These are phyloP conservation scores for Phyllosticta citrichinensis DNA, from an alignment of 2,329 filamentous ascomycete species.

Conservation along the genomic window DNA sequence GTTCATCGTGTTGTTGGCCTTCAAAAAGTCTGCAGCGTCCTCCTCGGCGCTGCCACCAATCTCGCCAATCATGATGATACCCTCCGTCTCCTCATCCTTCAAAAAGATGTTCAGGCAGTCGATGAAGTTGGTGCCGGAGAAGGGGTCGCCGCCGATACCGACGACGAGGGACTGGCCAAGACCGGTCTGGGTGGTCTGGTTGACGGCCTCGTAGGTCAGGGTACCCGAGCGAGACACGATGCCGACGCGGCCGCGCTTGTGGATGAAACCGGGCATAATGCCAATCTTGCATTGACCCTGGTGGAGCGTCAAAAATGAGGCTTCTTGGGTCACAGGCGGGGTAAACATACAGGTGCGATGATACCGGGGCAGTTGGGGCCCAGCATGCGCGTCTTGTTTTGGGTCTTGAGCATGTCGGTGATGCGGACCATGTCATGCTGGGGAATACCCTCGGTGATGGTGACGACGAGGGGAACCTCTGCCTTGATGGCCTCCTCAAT, in stretches of 20 bases:
- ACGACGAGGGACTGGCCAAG: conserved; percentile 97
- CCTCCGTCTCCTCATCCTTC: conserved; percentile 90
- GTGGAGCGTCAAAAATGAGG: conserved; percentile 14
- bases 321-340: background rate
- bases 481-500: conserved; percentile 94
- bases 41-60: conserved; percentile 97
- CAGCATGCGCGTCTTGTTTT: conserved; percentile 92
- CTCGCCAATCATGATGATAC: conserved; percentile 99
- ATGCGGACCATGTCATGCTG: conserved; percentile 99
- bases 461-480: conserved; percentile 84
- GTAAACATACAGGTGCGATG: conserved; percentile 57
- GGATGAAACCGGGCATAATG: conserved; percentile 99
- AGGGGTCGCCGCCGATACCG: conserved; percentile 96
- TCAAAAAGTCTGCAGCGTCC: conserved; percentile 93
- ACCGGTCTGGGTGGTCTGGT: conserved; percentile 95
- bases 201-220: conserved; percentile 98
- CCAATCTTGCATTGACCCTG: conserved; percentile 98
- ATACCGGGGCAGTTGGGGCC: conserved; percentile 98
- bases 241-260: conserved; percentile 97
- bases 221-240: conserved; percentile 98
- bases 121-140: conserved; percentile 99
- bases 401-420: conserved; percentile 93
- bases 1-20: conserved; percentile 79
- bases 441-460: conserved; percentile 93
- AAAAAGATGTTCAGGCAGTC: conserved; percentile 98